Conservation (phyloP, 2,329 filamentous ascomycete species). For the Colletotrichum phormii region DNA sequence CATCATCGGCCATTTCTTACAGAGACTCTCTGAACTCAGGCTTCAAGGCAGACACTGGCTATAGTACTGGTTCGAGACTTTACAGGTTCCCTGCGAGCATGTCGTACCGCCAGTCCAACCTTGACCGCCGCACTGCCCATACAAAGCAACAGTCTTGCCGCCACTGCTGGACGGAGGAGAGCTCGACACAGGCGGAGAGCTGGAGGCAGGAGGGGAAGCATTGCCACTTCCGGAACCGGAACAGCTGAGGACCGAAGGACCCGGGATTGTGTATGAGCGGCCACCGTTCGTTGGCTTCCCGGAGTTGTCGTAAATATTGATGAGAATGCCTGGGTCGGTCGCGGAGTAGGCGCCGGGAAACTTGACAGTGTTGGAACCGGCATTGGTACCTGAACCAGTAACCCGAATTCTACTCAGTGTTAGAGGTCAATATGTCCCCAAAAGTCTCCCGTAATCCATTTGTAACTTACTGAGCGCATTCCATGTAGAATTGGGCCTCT, state of each 20-base stretch:
- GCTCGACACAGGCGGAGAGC: slow-evolving; percentile 5
- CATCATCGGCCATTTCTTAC: too few relatives aligned
- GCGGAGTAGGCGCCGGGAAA: slow-evolving; percentile 43
- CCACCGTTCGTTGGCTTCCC: slow-evolving; percentile 45
- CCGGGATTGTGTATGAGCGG: slow-evolving; percentile 49
- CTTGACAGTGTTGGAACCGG: slow-evolving; percentile 40
- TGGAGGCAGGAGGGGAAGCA: slow-evolving; percentile 10
- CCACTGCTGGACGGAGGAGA: slow-evolving; percentile 22
- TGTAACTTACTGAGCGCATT: slow-evolving; percentile 39
- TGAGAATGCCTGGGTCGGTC: slow-evolving; percentile 40
- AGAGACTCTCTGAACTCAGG: background rate
- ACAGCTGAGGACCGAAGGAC: slow-evolving; percentile 39
- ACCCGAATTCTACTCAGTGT: slow-evolving; percentile 37
- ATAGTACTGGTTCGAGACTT: slow-evolving; percentile 42
- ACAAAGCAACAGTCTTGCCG: slow-evolving; percentile 36
- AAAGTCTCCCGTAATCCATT: fast-evolving
- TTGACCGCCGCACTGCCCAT: slow-evolving; percentile 41
- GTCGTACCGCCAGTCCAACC: slow-evolving; percentile 43
- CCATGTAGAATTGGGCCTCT: slow-evolving; percentile 43
- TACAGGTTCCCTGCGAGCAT: slow-evolving; percentile 45
- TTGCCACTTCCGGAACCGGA: slow-evolving; percentile 23
- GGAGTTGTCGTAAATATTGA: slow-evolving; percentile 46
- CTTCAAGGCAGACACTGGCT: slow-evolving; percentile 42
- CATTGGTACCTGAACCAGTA: slow-evolving; percentile 39
- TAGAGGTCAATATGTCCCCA: background rate